Evolutionary conservation across 2,329 filamentous ascomycete species (phyloP).

Genomic region (Sclerotinia nivalis): DNA sequence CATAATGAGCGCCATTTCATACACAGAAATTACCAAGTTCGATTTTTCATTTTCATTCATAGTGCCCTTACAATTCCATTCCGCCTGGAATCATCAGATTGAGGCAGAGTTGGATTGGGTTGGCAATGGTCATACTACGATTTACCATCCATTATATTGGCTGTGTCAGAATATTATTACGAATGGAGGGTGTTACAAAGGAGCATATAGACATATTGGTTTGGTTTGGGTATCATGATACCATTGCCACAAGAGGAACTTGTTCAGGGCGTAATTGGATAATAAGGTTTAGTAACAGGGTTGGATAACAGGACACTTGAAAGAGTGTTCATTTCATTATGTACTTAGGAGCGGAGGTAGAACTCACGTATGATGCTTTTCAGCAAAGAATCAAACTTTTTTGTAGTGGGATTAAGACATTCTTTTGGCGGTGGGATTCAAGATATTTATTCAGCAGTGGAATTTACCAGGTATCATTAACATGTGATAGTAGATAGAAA

Average conservation of each 20-base stretch:
- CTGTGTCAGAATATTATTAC: not conserved
- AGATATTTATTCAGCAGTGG: not conserved
- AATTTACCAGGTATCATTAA: not conserved
- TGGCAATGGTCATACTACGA: not conserved
- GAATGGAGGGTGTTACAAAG: not conserved
- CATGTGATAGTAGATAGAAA: slow-evolving; percentile 6
- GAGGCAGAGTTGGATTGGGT: not conserved
- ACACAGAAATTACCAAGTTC: not conserved
- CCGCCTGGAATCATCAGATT: not conserved
- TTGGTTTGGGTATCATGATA: not conserved
- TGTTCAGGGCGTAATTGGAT: not conserved
- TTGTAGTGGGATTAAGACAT: not conserved
- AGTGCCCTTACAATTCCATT: not conserved
- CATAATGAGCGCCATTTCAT: not conserved
- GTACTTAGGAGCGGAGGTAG: not conserved
- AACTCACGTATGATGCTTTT: not conserved
- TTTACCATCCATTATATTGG: slow-evolving; percentile 13
- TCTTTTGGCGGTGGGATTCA: not conserved
- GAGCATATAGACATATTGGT: not conserved
- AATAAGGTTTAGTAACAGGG: too few relatives aligned
- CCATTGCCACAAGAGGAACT: not conserved
- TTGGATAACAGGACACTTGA: not conserved
- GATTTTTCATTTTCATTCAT: not conserved
- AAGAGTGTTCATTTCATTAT: not conserved
- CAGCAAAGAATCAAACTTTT: not conserved